phyloP scores from a whole-genome alignment of 2,329 filamentous ascomycete genomes.

The Colletotrichum navitas region DNA sequence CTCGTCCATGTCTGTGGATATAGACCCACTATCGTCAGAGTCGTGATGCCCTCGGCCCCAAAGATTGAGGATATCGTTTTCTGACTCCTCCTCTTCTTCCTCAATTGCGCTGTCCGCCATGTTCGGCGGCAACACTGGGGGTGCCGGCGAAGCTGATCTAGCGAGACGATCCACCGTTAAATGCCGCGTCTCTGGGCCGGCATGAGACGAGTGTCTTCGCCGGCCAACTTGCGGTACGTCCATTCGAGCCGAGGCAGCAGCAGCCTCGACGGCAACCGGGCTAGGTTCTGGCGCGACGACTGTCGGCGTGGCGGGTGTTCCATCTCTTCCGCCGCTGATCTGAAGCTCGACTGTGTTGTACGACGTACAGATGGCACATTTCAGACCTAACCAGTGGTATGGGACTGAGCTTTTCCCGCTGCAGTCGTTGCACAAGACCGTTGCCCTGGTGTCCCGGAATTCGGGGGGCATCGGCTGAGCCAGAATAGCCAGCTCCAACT shows the following conservation, averaged over 20 bases:
- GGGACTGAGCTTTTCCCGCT: conserved; percentile 85
- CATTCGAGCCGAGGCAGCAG: neutral
- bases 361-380: conserved; percentile 80
- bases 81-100: conserved; percentile 54
- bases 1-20: conserved; percentile 52
- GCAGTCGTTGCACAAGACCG: conserved; percentile 96
- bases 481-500: conserved; percentile 87
- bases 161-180: conserved; percentile 57
- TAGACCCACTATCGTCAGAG: conserved; percentile 56
- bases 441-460: conserved; percentile 82
- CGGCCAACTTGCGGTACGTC: conserved; percentile 41
- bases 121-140: conserved; percentile 18
- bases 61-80: conserved; percentile 63
- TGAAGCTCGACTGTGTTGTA: conserved; percentile 78
- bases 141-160: conserved; percentile 38
- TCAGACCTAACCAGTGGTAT: conserved; percentile 95
- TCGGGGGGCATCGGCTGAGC: conserved; percentile 92
- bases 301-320: conserved; percentile 1
- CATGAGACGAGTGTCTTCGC: conserved; percentile 56
- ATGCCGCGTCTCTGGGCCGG: conserved; percentile 49
- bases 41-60: conserved; percentile 64
- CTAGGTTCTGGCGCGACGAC: neutral
- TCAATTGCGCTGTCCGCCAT: conserved; percentile 50
- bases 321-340: conserved; percentile 61
- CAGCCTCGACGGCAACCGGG: neutral